Evolutionary conservation across 305 asterid species (phyloP), one percentile per base, ranked within the genome.

Genomic region (Plantago coronopus): DNA sequence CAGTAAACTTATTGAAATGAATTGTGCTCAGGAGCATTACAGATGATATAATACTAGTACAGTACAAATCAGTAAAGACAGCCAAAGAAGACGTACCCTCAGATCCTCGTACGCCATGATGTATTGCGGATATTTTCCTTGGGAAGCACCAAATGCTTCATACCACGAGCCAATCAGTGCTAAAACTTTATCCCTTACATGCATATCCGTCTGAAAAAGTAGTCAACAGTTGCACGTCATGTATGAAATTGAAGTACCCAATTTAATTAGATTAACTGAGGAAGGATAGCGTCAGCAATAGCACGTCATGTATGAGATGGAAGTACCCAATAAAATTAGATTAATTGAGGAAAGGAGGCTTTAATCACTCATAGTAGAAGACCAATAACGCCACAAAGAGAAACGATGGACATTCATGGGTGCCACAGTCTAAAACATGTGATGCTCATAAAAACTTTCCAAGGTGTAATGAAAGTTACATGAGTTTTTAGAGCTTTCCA

Each of bases 91-190:
- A 67, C 67, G 78, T 73, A 90, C 99, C 88, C 90, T 79, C 60
- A 94, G 64, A 56, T 90, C 99, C 64, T 94, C 99, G n/a, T 84
- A 94, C 46, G 95, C 97, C 86, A 82, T 76, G 78, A 72, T 72
- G 66, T 90, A 94, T 61, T 87, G 97, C 45, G 99, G 89, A 78
- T 90, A 80, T 81, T 79, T 87, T 64, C 95, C 95, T 59, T 94
- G 78, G 44, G 89, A 49, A 51, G 93, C 95, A 76, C 96, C 95
- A 76, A 94, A 90, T 57, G 99, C 97, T 57, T 87, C 95, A 64
- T 77, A 81, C 99, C 99, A 94, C 56, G 99, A 74, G 70, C 83
- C 94, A 48, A 94, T 74, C 57, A 94, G 80, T 16, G 73, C 71
- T 54, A 90, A 65, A 25, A 87, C 69, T 78, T 86, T 90, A 69